Evolutionary conservation across 495 filamentous ascomycete genomes (phyloP), one percentile per base, ranked within the genome.

Genomic region (Hyaloscypha bicolor): DNA sequence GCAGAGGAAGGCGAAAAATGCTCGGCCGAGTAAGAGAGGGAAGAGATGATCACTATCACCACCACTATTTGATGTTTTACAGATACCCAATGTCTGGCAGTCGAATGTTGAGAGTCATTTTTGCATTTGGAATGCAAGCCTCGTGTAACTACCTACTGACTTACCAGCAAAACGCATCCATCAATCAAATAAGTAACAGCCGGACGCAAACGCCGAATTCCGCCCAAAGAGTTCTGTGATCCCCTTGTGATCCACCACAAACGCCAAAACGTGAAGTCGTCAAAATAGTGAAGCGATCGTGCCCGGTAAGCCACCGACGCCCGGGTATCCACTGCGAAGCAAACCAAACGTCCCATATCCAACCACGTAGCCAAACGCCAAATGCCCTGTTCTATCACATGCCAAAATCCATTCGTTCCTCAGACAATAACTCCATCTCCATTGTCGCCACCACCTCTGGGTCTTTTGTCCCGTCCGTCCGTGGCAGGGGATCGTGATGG

Each of bases 1-100:
- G 80, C 85, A 80, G 79, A 84, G 87, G 73, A 89, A 80, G 74
- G 90, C 91, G 76, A 99, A 97, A 87, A 98, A 96, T 73, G 94
- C 90, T 1, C 81, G 94, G 76, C 93, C 93, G n/a, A 75, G 84
- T 78, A 93, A 87, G 83, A 77, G 77, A 63, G 81, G 79, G 73
- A 73, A 76, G 72, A 70, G 67, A 64, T 69, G 66, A 70, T 57
- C 60, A 35, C 32, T 56, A 30, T 33, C n/a, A 48, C 42, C 9
- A 3, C 16, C 16, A 12, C 25, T 25, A 25, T 25, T 25, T 2
- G 25, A 25, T 48, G 9, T 8, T 55, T 16, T 42, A 19, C 33
- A 63, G 65, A 63, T 67, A 62, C 59, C 53, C 65, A 66, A 60
- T 56, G 19, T 14, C 6, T n/a, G 16, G 29, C 53, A 56, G 16